A percentile compares a stretch with the other conserved stretches of the same genome.
Conservation (phyloP, 805 yeast genomes). For the Starmera quercuum region DNA sequence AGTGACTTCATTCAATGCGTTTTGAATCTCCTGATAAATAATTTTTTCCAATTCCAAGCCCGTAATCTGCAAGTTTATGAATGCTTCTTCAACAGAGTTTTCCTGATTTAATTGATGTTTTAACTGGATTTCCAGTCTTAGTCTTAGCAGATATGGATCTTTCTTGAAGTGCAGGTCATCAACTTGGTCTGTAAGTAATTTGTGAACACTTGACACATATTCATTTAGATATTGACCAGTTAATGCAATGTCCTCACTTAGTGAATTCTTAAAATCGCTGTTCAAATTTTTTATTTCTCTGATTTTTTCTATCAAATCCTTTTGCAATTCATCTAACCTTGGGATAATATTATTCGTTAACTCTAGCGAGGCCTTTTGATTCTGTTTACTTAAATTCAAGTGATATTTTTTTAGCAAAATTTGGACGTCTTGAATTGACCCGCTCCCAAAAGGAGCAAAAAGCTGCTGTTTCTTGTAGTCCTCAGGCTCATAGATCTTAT, state of each 20-base stretch:
- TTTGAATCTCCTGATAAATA: constrained; percentile 78
- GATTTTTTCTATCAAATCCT: constrained; percentile 73
- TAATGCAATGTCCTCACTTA: constrained; percentile 59
- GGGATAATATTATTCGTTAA: constrained; percentile 56
- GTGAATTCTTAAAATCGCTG: constrained; percentile 74
- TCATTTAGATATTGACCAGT: constrained; percentile 51
- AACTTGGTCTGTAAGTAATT: constrained; percentile 35
- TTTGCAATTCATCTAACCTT: constrained; percentile 55
- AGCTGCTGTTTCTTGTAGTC: not conserved
- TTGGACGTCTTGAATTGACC: constrained; percentile 80
- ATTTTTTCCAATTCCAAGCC: constrained; percentile 84
- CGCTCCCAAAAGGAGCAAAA: constrained; percentile 63
- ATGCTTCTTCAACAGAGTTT: constrained; percentile 82
- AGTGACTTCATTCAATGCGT: constrained; percentile 65
- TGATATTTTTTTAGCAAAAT: constrained; percentile 62
- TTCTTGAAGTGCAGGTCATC: constrained; percentile 38
- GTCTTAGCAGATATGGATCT: constrained; percentile 77
- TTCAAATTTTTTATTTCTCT: constrained; percentile 78
- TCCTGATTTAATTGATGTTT: constrained; percentile 76
- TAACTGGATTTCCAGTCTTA: constrained; percentile 66
- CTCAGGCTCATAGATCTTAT: not conserved
- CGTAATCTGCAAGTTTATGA: constrained; percentile 74
- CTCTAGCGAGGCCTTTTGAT: constrained; percentile 47
- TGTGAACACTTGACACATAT: constrained; percentile 53
- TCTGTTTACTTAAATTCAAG: constrained; percentile 49